Percentiles rank a stretch among this genome's conserved stretches.
Conservation (phyloP, 1,284 basidiomycete species). For the Boletus sp. region DNA sequence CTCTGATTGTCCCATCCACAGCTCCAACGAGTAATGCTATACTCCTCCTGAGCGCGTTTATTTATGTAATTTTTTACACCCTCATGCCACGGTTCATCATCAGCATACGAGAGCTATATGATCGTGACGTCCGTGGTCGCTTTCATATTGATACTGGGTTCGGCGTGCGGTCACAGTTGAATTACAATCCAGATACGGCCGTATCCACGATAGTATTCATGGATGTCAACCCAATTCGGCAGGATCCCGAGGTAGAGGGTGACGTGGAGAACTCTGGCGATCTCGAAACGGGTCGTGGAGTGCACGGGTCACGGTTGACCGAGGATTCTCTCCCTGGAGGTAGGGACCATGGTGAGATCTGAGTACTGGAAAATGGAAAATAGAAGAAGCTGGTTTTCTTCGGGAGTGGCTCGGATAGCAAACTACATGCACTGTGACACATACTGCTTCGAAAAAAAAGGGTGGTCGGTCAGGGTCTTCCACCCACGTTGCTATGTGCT, state of each 20-base stretch:
- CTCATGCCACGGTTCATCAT: slow-evolving; percentile 6
- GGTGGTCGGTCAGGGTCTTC: too few species aligned
- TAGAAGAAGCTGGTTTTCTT: too few species aligned
- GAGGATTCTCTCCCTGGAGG: too few species aligned
- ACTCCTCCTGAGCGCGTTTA: background rate
- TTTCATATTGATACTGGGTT: background rate
- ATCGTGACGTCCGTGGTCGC: background rate
- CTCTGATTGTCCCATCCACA: too few species aligned
- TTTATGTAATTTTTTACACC: background rate
- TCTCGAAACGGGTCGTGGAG: background rate
- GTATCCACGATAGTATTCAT: background rate
- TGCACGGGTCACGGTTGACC: too few species aligned
- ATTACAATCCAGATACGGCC: background rate
- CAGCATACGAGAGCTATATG: background rate
- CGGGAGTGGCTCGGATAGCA: too few species aligned
- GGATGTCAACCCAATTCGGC: background rate
- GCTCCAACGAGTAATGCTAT: background rate
- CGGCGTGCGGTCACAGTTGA: background rate
- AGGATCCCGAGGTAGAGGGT: background rate
- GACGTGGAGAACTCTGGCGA: background rate
- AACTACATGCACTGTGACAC: too few species aligned
- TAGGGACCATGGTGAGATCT: too few species aligned
- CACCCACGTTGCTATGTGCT: too few species aligned
- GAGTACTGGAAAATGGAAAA: too few species aligned
- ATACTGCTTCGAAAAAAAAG: too few species aligned